Base-by-base conservation (phyloP, 129 eudicot species). In the Silybum marianum region DNA sequence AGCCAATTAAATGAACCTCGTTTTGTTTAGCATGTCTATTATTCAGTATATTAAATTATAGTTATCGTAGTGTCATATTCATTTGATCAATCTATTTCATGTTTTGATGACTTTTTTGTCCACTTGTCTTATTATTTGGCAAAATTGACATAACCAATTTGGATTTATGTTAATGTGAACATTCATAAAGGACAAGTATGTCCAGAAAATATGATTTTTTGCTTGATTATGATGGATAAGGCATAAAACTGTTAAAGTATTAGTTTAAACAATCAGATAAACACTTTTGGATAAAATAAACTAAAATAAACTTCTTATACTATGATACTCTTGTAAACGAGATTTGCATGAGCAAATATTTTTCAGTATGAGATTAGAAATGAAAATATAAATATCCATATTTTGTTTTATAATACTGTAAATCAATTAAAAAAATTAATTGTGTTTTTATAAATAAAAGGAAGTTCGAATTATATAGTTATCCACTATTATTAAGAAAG, bases 81-180 rank as follows among this genome's bases (percentile, higher is more conserved):
- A 68, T 68, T 68, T 68, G 72, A 68, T 25, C 72, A 68, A 26
- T 68, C 32, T 9, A 68, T 68, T 21, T 68, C 72, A 68, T 68
- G 39, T 68, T 25, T 68, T 68, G 9, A 68, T 68, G 34, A 68
- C 39, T 28, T 68, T 67, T 68, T 68, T 68, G 39, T 58, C 66
- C 23, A 58, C 66, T 58, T 58, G 66, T 68, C 19, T 25, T 68
- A 68, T 68, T 23, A 28, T 68, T 68, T 68, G 38, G 19, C 34
- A 68, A 68, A 25, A 25, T 25, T 66, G 32, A 66, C 71, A 25
- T 68, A 68, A 25, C 7, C 7, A 8, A 25, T 10, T 25, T 68
- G 72, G 72, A 68, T 68, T 58, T n/a, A 68, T 68, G n/a, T 68
- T 26, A 68, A 23, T 68, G 14, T 23, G 7, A 8, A 3, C 32